phyloP scores from a whole-genome alignment of 306 rosid species.

The Abrus precatorius region DNA sequence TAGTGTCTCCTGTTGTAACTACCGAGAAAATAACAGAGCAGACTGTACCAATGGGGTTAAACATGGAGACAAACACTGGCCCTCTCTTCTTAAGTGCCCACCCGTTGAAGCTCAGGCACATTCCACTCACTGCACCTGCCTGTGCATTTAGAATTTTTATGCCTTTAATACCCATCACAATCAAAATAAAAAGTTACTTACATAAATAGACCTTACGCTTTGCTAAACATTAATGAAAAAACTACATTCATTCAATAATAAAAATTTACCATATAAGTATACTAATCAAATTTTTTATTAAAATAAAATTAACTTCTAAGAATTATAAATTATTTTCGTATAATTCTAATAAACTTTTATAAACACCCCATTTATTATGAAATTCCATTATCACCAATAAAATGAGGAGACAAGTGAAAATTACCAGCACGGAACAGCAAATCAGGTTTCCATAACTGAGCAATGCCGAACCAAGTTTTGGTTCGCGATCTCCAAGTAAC shows the following conservation, averaged over 20 bases:
- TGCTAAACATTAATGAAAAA: background rate
- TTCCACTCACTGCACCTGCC: slow-evolving; percentile 82
- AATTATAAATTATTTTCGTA: too few species aligned
- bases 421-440: slow-evolving; percentile 67
- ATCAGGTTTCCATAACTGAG: slow-evolving; percentile 56
- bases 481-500: slow-evolving; percentile 49
- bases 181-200: background rate
- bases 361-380: too few species aligned
- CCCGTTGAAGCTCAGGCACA: slow-evolving; percentile 71
- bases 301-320: too few species aligned
- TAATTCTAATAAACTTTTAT: too few species aligned
- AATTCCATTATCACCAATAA: background rate
- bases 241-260: too few species aligned
- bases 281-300: too few species aligned
- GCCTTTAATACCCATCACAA: slow-evolving; percentile 15
- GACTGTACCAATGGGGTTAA: slow-evolving; percentile 81
- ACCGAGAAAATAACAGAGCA: slow-evolving; percentile 74
- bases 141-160: slow-evolving; percentile 37
- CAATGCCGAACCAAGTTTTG: slow-evolving; percentile 56
- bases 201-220: background rate
- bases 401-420: slow-evolving; percentile 7
- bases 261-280: too few species aligned
- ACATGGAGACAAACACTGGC: slow-evolving; percentile 85
- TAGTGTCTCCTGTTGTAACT: slow-evolving; percentile 58
- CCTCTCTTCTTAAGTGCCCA: slow-evolving; percentile 97